These are phyloP conservation scores for Dryas integrifolia DNA, from an alignment of 331 rosid genomes.

Conservation along the genomic window DNA sequence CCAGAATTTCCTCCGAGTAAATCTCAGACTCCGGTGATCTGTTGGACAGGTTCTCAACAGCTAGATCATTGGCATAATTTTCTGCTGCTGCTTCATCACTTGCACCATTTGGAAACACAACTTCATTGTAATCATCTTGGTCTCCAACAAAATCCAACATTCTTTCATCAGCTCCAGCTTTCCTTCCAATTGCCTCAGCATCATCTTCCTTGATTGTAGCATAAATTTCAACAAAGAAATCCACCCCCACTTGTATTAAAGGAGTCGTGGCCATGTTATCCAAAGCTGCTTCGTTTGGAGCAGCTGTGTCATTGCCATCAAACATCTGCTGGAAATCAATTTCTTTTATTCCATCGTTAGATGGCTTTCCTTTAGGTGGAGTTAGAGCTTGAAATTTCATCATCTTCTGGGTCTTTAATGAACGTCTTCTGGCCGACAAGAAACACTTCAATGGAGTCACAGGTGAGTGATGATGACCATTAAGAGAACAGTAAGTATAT, in stretches of 20 bases:
- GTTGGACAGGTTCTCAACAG: conserved; percentile 26
- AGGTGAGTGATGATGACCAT: conserved; percentile 64
- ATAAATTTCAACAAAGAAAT: conserved; percentile 57
- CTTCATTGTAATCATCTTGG: background rate
- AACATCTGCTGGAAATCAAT: conserved; percentile 23
- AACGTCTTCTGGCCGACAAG: conserved; percentile 59
- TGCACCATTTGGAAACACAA: conserved; percentile 20
- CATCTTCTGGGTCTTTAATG: conserved; percentile 57
- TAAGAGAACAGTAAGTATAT: conserved; percentile 80
- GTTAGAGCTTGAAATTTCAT: conserved; percentile 44
- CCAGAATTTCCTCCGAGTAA: conserved; percentile 17
- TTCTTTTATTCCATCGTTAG: conserved; percentile 18
- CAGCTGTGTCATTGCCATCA: conserved; percentile 29
- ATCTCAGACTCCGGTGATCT: conserved; percentile 35
- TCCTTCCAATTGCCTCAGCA: conserved; percentile 13
- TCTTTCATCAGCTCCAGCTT: background rate
- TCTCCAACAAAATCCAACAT: background rate
- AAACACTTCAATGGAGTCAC: conserved; percentile 72
- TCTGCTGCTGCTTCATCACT: conserved; percentile 22
- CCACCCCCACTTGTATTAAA: conserved; percentile 25
- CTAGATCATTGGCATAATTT: conserved; percentile 18
- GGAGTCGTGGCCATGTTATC: conserved; percentile 17
- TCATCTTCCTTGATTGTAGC: conserved; percentile 28
- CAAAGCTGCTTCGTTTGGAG: background rate
- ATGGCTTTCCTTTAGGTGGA: conserved; percentile 35